Evolutionary conservation across 352 stramenopile genomes (phyloP), one percentile per base, ranked within the genome.

Genomic region (Thraustotheca clavata): DNA sequence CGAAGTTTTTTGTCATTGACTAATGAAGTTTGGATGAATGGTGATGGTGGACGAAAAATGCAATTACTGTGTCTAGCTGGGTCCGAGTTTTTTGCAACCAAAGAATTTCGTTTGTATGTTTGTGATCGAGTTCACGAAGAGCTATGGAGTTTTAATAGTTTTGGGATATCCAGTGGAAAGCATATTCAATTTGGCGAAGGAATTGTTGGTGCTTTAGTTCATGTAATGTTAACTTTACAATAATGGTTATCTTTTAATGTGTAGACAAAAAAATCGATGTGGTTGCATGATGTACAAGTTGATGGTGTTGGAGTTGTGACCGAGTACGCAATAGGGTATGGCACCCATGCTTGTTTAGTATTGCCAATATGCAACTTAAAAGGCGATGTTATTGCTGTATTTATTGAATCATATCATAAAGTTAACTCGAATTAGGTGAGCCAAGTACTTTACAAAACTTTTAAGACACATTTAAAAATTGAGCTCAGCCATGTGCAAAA

Each of bases 31-130:
- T 60, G 50, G 50, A 31, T 39, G 16, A 34, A 34, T 24, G 1
- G n/a, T 14, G 50, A 60, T 20, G 50, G 50, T 20, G 31, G 50
- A 4, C 27, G 16, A 7, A 60, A 60, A 18, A 78, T 91, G 22
- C 75, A 86, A 41, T 75, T 88, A 65, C 87, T 91, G 31, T 91
- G 82, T 32, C 72, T 80, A 3, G 81, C 88, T 22, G 82, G 82
- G 16, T 71, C 74, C 41, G 71, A 76, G 24, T 74, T 88, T 5
- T 91, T 91, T 72, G 77, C 87, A 59, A 91, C 82, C 1, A 71
- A 69, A 9, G 72, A 79, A 32, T 79, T 91, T 18, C 88, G 78
- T 5, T 65, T 91, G 0, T 91, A 89, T 60, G 79, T 91, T 5
- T 79, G 77, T 0, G 82, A 91, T 52, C 79, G 60, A 26, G 87